Evolutionary conservation across 495 filamentous ascomycete genomes (phyloP).

Genomic region (Xylaria nigripes): DNA sequence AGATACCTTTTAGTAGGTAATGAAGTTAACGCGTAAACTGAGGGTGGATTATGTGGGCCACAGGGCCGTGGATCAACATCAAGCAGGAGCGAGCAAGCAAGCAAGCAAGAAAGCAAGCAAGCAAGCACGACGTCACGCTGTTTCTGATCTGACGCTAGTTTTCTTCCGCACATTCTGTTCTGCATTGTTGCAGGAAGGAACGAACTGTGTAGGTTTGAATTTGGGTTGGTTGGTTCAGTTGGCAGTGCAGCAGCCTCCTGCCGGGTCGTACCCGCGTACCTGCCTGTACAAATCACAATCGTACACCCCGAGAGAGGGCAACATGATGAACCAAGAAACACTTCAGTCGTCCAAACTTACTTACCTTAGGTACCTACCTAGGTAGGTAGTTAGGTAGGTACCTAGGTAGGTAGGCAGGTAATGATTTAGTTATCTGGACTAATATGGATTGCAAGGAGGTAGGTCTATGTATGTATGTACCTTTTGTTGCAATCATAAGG

Average conservation of each 20-base stretch:
- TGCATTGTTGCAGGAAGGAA: neutral
- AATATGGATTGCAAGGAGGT: too few relatives aligned
- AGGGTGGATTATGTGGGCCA: slow-evolving; percentile 2
- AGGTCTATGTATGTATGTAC: too few relatives aligned
- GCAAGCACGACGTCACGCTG: slow-evolving; percentile 1
- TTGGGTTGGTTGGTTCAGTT: neutral
- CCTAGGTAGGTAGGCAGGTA: too few relatives aligned
- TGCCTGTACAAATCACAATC: neutral
- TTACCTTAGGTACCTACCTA: too few relatives aligned
- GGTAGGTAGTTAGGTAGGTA: too few relatives aligned
- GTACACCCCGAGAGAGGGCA: neutral
- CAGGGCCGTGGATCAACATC: neutral
- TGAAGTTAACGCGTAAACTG: neutral
- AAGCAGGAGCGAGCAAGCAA: too few relatives aligned
- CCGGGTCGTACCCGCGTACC: neutral
- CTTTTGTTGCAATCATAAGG: neutral
- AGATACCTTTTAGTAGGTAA: too few relatives aligned
- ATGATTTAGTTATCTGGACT: too few relatives aligned
- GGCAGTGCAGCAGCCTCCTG: neutral
- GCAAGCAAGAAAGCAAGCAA: too few relatives aligned
- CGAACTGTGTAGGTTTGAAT: neutral
- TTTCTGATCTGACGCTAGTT: slow-evolving; percentile 1
- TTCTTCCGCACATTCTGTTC: neutral
- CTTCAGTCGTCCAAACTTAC: too few relatives aligned
- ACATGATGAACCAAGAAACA: too few relatives aligned